phyloP scores from a whole-genome alignment of 2,329 filamentous ascomycete species.

The Hymenoscyphus scutula region DNA sequence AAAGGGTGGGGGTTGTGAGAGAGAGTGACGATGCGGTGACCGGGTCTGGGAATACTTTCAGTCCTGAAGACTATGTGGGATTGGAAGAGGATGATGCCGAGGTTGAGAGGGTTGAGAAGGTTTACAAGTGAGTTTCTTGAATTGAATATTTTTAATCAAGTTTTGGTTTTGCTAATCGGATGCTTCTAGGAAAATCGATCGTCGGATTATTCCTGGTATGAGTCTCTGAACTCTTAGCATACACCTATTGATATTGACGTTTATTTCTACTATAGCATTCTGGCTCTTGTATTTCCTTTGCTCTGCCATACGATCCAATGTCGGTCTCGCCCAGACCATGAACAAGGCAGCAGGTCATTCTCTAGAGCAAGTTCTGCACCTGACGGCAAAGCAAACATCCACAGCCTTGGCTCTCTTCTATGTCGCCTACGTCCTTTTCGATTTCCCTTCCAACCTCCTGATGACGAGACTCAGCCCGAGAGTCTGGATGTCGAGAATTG shows the following conservation, averaged over 20 bases:
- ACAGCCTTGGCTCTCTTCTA: conserved; percentile 87
- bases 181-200: conserved; percentile 48
- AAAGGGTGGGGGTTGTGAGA: conserved; percentile 1
- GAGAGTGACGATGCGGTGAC: background rate
- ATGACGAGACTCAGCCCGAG: conserved; percentile 84
- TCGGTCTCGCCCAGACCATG: conserved; percentile 94
- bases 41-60: conserved; percentile 6
- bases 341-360: conserved; percentile 70
- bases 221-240: background rate
- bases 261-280: conserved; percentile 55
- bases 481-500: conserved; percentile 89
- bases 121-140: conserved; percentile 38
- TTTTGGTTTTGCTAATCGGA: conserved; percentile 7
- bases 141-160: background rate
- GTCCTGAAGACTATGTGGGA: conserved; percentile 12
- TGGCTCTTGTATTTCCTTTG: conserved; percentile 91
- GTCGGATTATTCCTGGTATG: conserved; percentile 52
- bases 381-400: conserved; percentile 75
- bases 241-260: background rate
- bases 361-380: conserved; percentile 65
- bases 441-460: conserved; percentile 81
- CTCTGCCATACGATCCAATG: conserved; percentile 87
- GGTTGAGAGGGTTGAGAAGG: conserved; percentile 35
- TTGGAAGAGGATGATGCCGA: conserved; percentile 25
- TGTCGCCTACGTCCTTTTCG: conserved; percentile 87